Evolutionary conservation across 495 filamentous ascomycete species (phyloP).

Genomic region (Hyaloscypha finlandica): DNA sequence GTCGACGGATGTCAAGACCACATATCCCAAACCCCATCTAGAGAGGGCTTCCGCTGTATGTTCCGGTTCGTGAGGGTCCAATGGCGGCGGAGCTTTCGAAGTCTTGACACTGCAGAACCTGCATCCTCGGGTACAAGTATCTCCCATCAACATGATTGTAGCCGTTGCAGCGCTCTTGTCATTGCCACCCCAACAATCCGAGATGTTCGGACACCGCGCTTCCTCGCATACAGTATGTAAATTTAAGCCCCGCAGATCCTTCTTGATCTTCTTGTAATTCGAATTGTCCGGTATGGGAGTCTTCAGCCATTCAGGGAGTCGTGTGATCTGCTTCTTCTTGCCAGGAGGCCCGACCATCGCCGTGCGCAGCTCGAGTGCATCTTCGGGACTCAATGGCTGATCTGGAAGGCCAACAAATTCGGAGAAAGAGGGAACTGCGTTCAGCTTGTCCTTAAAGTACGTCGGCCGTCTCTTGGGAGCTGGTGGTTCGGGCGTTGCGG

Average conservation of each 20-base stretch:
- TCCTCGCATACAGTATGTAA: constrained; percentile 98
- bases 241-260: constrained; percentile 84
- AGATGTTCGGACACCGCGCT: constrained; percentile 95
- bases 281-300: constrained; percentile 80
- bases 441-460: constrained; percentile 79
- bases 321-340: constrained; percentile 83
- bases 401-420: constrained; percentile 66
- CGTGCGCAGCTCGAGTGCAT: constrained; percentile 70
- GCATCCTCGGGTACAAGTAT: constrained; percentile 96
- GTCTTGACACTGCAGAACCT: constrained; percentile 98
- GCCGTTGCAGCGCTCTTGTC: constrained; percentile 90
- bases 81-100: constrained; percentile 68
- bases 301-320: constrained; percentile 93
- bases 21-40: constrained; percentile 93
- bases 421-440: constrained; percentile 78
- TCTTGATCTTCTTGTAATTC: constrained; percentile 92
- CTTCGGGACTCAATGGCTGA: constrained; percentile 48
- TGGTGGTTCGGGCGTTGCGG: constrained; percentile 33
- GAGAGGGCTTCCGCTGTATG: constrained; percentile 91
- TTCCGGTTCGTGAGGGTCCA: constrained; percentile 96
- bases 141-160: constrained; percentile 99
- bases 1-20: constrained; percentile 91
- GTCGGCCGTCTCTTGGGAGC: constrained; percentile 54
- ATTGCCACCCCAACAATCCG: constrained; percentile 93
- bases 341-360: constrained; percentile 81